Conservation (phyloP, 495 filamentous ascomycete genomes). For the Venustampulla echinocandica region DNA sequence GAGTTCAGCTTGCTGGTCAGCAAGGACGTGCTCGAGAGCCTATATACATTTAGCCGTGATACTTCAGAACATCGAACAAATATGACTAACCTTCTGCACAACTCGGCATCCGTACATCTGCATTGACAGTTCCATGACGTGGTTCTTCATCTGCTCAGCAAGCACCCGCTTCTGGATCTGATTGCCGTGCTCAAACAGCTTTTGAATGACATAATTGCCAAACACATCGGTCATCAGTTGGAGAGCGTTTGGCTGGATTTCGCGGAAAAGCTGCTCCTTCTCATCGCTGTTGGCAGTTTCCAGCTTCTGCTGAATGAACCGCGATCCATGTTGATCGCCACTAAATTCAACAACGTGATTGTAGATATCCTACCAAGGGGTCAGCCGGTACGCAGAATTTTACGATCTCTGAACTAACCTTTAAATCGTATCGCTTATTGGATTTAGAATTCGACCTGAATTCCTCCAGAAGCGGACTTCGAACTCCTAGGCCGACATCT, state of each 20-base stretch:
- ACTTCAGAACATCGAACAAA: slow-evolving; percentile 5
- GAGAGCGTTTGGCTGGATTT: slow-evolving; percentile 72
- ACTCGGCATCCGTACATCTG: slow-evolving; percentile 96
- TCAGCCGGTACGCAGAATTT: slow-evolving; percentile 3
- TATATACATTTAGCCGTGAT: slow-evolving; percentile 1
- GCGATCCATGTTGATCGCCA: slow-evolving; percentile 90
- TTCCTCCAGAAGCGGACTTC: slow-evolving; percentile 69
- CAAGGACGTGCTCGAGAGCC: slow-evolving; percentile 87
- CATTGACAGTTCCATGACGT: slow-evolving; percentile 66
- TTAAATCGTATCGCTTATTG: slow-evolving; percentile 75
- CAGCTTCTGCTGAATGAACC: slow-evolving; percentile 92
- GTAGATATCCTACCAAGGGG: slow-evolving; percentile 63
- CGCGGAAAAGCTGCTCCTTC: slow-evolving; percentile 86
- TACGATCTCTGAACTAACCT: slow-evolving; percentile 37
- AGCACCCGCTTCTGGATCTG: slow-evolving; percentile 85
- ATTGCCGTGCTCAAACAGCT: slow-evolving; percentile 94
- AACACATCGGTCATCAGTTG: slow-evolving; percentile 95
- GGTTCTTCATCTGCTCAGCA: slow-evolving; percentile 77
- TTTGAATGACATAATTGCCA: slow-evolving; percentile 97
- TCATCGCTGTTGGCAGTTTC: slow-evolving; percentile 95
- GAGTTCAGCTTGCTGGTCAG: slow-evolving; percentile 79
- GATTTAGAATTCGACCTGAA: slow-evolving; percentile 69
- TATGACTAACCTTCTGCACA: slow-evolving; percentile 69
- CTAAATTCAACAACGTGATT: slow-evolving; percentile 87
- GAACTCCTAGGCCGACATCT: slow-evolving; percentile 52